Percentiles rank a stretch among this genome's conserved stretches.
Conservation (phyloP, 2,329 filamentous ascomycete species). For the Hypoxylon sp. region DNA sequence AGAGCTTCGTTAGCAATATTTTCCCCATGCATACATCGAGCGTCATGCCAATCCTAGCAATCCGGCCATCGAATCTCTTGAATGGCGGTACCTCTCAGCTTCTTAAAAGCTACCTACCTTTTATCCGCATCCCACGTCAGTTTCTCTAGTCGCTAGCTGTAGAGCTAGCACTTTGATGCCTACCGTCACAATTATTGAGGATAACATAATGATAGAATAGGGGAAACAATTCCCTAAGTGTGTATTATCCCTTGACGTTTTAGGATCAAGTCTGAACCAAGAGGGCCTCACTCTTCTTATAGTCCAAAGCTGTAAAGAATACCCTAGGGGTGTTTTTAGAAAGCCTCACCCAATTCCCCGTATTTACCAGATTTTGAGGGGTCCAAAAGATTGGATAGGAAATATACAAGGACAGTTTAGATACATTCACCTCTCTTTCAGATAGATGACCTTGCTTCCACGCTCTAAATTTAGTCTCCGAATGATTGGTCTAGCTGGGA, state of each 20-base stretch:
- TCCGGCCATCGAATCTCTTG: neutral
- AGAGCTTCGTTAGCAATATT: neutral
- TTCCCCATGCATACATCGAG: neutral
- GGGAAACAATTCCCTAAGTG: neutral
- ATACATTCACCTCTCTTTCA: neutral
- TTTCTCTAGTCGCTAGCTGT: neutral
- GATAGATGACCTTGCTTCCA: neutral
- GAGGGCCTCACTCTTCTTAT: neutral
- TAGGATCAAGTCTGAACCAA: neutral
- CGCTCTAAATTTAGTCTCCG: neutral
- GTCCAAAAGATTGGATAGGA: neutral
- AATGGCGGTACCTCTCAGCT: no score
- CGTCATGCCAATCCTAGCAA: neutral
- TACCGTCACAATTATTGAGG: neutral
- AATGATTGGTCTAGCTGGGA: neutral
- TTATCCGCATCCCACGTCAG: neutral
- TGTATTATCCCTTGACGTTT: neutral
- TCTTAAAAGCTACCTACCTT: neutral
- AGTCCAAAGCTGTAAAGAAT: neutral
- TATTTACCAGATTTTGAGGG: neutral
- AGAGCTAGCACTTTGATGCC: neutral
- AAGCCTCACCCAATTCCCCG: neutral
- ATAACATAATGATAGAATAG: neutral
- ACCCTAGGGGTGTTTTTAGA: neutral
- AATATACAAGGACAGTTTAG: neutral